These are phyloP conservation scores for Geopyxis carbonaria DNA, from an alignment of 495 filamentous ascomycete species.

Conservation along the genomic window DNA sequence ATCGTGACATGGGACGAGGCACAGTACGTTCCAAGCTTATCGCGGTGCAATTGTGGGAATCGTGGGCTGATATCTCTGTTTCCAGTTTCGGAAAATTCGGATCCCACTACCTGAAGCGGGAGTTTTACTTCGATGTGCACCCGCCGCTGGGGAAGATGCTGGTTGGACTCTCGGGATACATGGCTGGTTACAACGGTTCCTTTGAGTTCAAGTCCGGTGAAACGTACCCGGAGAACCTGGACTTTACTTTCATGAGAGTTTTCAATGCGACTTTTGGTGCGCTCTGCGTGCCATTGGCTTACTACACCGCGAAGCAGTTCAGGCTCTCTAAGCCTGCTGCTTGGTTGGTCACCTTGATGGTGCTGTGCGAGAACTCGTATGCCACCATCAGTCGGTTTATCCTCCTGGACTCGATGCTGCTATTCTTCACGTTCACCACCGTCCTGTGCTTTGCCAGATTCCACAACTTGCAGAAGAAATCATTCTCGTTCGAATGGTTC, in stretches of 20 bases:
- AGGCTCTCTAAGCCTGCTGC: conserved; percentile 71
- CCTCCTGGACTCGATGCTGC: conserved; percentile 90
- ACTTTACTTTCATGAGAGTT: conserved; percentile 96
- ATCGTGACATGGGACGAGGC: conserved; percentile 99
- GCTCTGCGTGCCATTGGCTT: conserved; percentile 81
- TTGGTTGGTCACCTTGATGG: conserved; percentile 92
- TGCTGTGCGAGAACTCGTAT: conserved; percentile 96
- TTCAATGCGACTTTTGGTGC: conserved; percentile 95
- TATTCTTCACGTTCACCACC: conserved; percentile 94
- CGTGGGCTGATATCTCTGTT: conserved; percentile 1
- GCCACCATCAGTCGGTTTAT: conserved; percentile 97
- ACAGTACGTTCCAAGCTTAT: conserved; percentile 43
- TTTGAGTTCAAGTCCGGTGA: conserved; percentile 99
- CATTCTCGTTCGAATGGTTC: conserved; percentile 81
- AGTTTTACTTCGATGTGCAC: conserved; percentile 99
- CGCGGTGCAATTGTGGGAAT: background rate
- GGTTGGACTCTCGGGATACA: conserved; percentile 83
- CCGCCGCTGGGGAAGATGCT: conserved; percentile 96
- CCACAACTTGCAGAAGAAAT: conserved; percentile 63
- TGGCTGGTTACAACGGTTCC: conserved; percentile 96
- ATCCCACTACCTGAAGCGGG: conserved; percentile 93
- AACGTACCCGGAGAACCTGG: conserved; percentile 76
- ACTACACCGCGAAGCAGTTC: conserved; percentile 81
- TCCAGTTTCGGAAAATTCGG: conserved; percentile 94
- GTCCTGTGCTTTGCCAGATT: conserved; percentile 93